These are phyloP conservation scores for Eucalyptus curtisii DNA, from an alignment of 345 rosid genomes.

Conservation along the genomic window DNA sequence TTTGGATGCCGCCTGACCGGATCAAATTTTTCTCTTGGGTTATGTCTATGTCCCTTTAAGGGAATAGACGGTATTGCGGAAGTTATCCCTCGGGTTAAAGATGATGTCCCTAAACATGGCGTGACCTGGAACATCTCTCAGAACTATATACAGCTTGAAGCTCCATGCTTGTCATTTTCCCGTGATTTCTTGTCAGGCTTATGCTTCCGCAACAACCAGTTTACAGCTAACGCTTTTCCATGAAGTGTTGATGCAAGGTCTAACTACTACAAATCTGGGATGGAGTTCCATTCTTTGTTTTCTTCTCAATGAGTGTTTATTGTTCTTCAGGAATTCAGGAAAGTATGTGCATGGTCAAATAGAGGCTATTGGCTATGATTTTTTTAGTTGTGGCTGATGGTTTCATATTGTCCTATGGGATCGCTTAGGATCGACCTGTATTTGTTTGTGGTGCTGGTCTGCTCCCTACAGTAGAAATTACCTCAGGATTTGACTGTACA, in stretches of 20 bases:
- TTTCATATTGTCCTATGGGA: neutral
- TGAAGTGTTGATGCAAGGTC: neutral
- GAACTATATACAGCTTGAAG: neutral
- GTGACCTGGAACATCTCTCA: neutral
- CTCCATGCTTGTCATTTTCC: neutral
- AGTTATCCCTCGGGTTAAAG: neutral
- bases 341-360: neutral
- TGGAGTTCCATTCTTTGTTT: neutral
- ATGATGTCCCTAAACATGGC: neutral
- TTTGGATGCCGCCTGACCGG: neutral
- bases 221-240: neutral
- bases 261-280: neutral
- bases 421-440: neutral
- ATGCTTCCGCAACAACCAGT: neutral
- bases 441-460: neutral
- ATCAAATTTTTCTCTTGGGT: neutral
- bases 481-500: neutral
- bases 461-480: neutral
- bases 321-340: neutral
- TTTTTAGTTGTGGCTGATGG: neutral
- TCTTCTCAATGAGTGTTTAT: neutral
- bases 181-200: neutral
- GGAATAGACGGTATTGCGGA: neutral
- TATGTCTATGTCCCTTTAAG: neutral
- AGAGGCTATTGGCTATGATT: neutral